Percentiles rank a stretch among this genome's conserved stretches.
These are phyloP conservation scores for Cinnamomum chago DNA, from an alignment of 164 flowering plant species.

Conservation along the genomic window DNA sequence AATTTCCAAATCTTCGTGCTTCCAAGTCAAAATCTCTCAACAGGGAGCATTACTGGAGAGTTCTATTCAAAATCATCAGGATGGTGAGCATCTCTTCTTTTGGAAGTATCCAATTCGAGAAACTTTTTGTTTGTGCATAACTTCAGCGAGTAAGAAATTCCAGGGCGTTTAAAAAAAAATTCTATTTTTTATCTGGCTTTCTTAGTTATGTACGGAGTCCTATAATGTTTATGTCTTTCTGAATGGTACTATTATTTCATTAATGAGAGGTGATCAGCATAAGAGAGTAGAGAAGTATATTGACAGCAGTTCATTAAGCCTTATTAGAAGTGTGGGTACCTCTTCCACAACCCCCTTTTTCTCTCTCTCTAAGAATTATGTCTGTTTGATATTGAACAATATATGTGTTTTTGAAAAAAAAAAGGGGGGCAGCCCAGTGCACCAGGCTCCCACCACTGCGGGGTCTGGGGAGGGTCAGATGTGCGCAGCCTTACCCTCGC, in stretches of 20 bases:
- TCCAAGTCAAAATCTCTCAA: constrained; percentile 22
- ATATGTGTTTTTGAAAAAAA: background rate
- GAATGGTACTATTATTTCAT: background rate
- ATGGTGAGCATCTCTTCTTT: constrained; percentile 17
- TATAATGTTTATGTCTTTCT: background rate
- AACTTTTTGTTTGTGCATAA: background rate
- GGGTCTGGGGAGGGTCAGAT: background rate
- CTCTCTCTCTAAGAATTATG: background rate
- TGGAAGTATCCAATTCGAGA: background rate
- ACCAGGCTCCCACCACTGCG: background rate
- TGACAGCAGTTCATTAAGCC: background rate
- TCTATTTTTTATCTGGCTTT: constrained; percentile 5
- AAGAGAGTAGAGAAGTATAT: too few relatives aligned
- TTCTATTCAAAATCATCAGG: constrained; percentile 9
- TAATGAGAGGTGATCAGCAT: background rate
- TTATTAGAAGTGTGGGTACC: background rate
- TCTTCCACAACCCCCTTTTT: too few relatives aligned
- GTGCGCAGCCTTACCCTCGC: too few relatives aligned
- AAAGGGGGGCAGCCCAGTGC: background rate
- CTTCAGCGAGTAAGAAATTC: background rate
- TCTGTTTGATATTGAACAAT: background rate
- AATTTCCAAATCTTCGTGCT: constrained; percentile 28
- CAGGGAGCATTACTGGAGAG: constrained; percentile 15
- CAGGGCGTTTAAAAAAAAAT: background rate
- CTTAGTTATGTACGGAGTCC: background rate